A percentile compares a stretch with the other conserved stretches of the same genome.
These are phyloP conservation scores for Hericium coralloides DNA, from an alignment of 768 basidiomycete species.

Conservation along the genomic window DNA sequence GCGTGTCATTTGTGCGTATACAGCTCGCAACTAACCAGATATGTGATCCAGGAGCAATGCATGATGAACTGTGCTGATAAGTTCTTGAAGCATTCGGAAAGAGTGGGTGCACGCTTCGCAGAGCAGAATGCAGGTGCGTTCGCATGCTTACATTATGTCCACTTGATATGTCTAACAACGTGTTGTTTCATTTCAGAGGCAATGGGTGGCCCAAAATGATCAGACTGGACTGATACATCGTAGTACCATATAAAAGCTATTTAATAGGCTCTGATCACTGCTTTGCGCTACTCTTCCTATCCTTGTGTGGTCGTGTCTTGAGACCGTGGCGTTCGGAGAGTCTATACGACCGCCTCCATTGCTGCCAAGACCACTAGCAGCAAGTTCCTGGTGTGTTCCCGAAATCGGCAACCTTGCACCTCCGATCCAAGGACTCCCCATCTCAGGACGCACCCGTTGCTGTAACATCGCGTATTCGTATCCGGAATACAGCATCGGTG, in stretches of 20 bases:
- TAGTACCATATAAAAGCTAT: no score
- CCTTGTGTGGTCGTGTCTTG: not conserved
- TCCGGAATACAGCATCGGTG: no score
- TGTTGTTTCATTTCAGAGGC: constrained; percentile 23
- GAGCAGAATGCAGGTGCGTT: constrained; percentile 83
- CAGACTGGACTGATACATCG: not conserved
- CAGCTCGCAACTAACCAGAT: not conserved
- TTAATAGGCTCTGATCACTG: no score
- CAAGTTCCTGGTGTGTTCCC: no score
- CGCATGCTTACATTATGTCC: not conserved
- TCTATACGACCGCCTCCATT: not conserved
- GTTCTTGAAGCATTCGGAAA: constrained; percentile 93
- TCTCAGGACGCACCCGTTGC: no score
- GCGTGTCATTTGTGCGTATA: not conserved
- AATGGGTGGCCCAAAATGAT: constrained; percentile 30
- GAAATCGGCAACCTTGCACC: no score
- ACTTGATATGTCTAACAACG: not conserved
- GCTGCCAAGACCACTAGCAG: no score
- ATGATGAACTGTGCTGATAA: constrained; percentile 94
- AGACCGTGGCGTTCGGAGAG: not conserved
- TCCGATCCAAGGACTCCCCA: no score
- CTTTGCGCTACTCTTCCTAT: not conserved
- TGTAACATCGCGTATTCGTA: no score
- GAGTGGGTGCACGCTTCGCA: constrained; percentile 86
- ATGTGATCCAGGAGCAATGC: constrained; percentile 61